Base-by-base conservation (phyloP, 2,329 filamentous ascomycete genomes). In the Trichoderma sp. region DNA sequence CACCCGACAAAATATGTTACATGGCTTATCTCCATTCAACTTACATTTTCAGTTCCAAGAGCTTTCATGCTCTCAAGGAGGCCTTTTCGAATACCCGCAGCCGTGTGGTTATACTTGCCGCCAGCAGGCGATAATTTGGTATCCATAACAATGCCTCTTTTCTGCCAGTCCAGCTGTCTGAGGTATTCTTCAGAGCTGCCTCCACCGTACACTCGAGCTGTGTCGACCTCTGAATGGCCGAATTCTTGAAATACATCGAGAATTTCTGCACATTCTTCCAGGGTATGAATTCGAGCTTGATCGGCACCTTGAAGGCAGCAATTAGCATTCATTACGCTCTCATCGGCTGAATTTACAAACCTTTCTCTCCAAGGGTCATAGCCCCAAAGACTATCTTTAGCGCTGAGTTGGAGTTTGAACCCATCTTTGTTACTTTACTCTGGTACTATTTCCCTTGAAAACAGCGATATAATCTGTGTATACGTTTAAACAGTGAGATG, bases 371-470 rank as follows among this genome's bases (percentile, higher is more conserved):
- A 13, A 70, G 27, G 10, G 68, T 70, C 68, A 70, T 70, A 33
- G 68, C 56, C 33, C 68, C 68, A 58, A 70, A 70, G 57, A 70
- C 68, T 27, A 70, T 33, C 16, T 67, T 70, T 29, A 70, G 68
- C 27, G 55, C 68, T 66, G 68, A 60, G 33, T 56, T 61, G 27
- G 61, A 56, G 27, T 66, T 31, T 37, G 52, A 40, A 52, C 58
- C 29, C 68, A 69, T 69, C 19, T 43, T 27, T 21, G 29, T 29
- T 57, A 14, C 29, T 21, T 19, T 37, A 14, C 14, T 14, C 6
- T 27, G 19, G 19, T 35, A 11, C 27, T 29, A 24, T 24, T 33
- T 40, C 14, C 40, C n/a, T 6, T 10, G 8, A 19, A 29, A 14
- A 1, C 49, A n/a, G 11, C 4, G 53, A n/a, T 35, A 5, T 40